phyloP scores from a whole-genome alignment of 2,329 filamentous ascomycete species.

The Nemania diffusa region DNA sequence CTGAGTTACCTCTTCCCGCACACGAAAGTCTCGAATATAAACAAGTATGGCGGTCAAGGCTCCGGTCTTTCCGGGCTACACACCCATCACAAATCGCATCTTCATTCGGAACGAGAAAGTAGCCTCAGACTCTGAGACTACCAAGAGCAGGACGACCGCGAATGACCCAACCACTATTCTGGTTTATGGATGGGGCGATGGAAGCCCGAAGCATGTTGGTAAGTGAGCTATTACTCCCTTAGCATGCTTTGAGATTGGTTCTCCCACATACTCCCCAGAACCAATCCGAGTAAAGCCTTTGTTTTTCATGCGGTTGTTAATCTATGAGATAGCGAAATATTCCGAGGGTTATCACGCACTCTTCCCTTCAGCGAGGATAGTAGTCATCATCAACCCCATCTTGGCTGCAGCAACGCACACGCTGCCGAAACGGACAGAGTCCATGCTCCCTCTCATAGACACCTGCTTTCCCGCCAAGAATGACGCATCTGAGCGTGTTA shows the following conservation, averaged over 20 bases:
- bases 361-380: slow-evolving; percentile 61
- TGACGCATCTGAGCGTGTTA: slow-evolving; percentile 50
- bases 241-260: not conserved
- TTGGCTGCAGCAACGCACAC: slow-evolving; percentile 57
- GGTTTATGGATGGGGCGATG: slow-evolving; percentile 69
- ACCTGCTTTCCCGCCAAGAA: slow-evolving; percentile 49
- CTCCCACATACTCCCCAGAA: not conserved
- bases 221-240: slow-evolving; percentile 44
- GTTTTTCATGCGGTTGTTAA: not conserved
- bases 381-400: slow-evolving; percentile 63
- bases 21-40: not conserved
- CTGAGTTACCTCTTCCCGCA: not conserved
- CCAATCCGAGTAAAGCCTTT: not conserved
- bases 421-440: slow-evolving; percentile 55
- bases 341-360: slow-evolving; percentile 61
- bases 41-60: slow-evolving; percentile 37
- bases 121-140: slow-evolving; percentile 33
- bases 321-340: slow-evolving; percentile 54
- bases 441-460: slow-evolving; percentile 59
- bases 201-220: slow-evolving; percentile 62
- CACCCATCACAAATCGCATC: slow-evolving; percentile 58
- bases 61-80: slow-evolving; percentile 57
- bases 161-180: slow-evolving; percentile 57
- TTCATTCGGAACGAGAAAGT: slow-evolving; percentile 55
- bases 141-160: slow-evolving; percentile 11